Evolutionary conservation across 1,284 basidiomycete species (phyloP).

Genomic region (Ceratorhiza oryzae-sativae): DNA sequence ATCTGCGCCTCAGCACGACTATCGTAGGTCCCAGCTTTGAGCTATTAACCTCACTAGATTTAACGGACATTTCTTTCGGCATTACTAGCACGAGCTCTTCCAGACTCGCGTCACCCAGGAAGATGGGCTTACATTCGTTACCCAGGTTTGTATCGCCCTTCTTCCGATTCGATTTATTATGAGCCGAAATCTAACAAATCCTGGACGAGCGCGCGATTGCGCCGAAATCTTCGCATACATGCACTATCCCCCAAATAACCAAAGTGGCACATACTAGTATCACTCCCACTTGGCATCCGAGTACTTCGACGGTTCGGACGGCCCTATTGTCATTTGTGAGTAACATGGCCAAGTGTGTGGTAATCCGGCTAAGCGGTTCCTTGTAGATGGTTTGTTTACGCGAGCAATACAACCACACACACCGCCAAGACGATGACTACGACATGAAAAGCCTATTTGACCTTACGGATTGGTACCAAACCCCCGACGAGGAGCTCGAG

Average conservation of each 20-base stretch:
- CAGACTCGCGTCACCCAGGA: conserved; percentile 53
- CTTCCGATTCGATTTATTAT: background rate
- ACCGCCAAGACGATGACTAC: conserved; percentile 56
- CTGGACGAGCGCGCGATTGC: conserved; percentile 58
- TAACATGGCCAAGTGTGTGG: background rate
- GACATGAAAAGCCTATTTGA: conserved; percentile 54
- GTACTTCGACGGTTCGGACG: conserved; percentile 57
- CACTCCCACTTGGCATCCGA: conserved; percentile 55
- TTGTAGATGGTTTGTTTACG: background rate
- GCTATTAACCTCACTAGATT: too few relatives aligned
- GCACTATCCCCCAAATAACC: conserved; percentile 39
- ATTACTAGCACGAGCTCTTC: conserved; percentile 60
- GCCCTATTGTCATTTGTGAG: conserved; percentile 50
- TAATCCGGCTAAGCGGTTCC: background rate
- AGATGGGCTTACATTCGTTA: conserved; percentile 50
- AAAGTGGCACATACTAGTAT: conserved; percentile 54
- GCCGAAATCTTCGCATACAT: conserved; percentile 44
- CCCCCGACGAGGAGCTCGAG: background rate
- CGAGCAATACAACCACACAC: conserved; percentile 50
- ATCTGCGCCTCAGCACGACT: conserved; percentile 47
- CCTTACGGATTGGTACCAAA: conserved; percentile 55
- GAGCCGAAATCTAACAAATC: conserved; percentile 43
- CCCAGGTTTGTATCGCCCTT: background rate
- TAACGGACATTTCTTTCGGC: background rate
- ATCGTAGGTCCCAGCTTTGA: conserved; percentile 41